Conservation (phyloP, 768 basidiomycete genomes). For the Termitomyces sp. region DNA sequence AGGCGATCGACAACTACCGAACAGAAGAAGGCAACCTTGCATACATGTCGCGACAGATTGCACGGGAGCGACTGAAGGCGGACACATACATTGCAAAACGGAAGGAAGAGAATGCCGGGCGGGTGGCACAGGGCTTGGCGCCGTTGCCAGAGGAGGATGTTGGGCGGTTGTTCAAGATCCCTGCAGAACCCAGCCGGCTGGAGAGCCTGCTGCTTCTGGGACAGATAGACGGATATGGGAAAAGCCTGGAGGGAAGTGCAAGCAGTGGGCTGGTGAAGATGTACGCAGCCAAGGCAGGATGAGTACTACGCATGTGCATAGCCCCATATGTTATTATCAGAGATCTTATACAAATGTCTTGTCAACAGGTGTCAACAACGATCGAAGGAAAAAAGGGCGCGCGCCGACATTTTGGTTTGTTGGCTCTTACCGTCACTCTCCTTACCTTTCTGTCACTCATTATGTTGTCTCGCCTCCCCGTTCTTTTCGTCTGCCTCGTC, state of each 20-base stretch:
- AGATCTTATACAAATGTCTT: background rate
- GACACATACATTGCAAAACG: slow-evolving; percentile 79
- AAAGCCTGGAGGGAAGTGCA: slow-evolving; percentile 62
- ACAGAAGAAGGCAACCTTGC: slow-evolving; percentile 92
- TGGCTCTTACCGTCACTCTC: background rate
- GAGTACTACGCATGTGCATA: background rate
- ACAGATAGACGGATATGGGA: slow-evolving; percentile 82
- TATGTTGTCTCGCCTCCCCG: slow-evolving; percentile 14
- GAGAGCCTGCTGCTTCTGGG: slow-evolving; percentile 84
- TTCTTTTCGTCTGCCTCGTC: slow-evolving; percentile 25
- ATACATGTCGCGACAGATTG: slow-evolving; percentile 83
- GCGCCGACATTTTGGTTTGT: background rate
- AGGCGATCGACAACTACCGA: slow-evolving; percentile 79
- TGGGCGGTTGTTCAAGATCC: slow-evolving; percentile 79
- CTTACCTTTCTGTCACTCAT: slow-evolving; percentile 7
- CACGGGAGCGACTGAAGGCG: slow-evolving; percentile 74
- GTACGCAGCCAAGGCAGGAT: slow-evolving; percentile 56
- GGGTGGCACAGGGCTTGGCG: slow-evolving; percentile 76
- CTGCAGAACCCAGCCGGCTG: slow-evolving; percentile 80
- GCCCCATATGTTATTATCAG: too few species aligned
- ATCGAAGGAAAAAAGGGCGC: background rate
- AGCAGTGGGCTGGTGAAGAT: slow-evolving; percentile 75
- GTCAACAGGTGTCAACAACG: slow-evolving; percentile 10
- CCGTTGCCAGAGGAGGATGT: slow-evolving; percentile 88
- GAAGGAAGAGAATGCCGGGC: slow-evolving; percentile 79